Evolutionary conservation across 139 green algal genomes (phyloP).

Genomic region (Prasinococcaceae sp.): DNA sequence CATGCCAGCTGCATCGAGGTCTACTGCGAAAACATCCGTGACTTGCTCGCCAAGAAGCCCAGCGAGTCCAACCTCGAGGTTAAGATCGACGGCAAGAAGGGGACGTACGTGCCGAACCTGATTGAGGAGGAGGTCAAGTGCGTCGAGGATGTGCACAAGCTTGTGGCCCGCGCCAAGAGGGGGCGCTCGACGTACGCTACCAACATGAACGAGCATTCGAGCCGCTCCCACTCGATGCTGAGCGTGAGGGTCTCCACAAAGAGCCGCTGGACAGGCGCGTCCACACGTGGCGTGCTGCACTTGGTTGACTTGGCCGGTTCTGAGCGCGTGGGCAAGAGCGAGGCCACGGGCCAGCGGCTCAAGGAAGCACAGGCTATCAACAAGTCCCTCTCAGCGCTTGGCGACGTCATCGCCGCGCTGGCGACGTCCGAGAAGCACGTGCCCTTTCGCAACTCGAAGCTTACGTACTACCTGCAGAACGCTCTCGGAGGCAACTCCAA

Average conservation of each 20-base stretch:
- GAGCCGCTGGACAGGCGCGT: slow-evolving; percentile 5
- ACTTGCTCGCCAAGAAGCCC: slow-evolving; percentile 26
- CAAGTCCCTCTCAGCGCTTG: slow-evolving; percentile 56
- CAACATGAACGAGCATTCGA: slow-evolving; percentile 26
- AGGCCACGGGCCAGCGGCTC: slow-evolving; percentile 61
- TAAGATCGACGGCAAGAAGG: neutral
- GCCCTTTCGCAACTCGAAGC: slow-evolving; percentile 88
- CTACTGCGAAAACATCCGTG: slow-evolving; percentile 33
- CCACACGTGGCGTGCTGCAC: slow-evolving; percentile 44
- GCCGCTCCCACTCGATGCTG: slow-evolving; percentile 29
- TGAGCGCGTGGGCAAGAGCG: slow-evolving; percentile 53
- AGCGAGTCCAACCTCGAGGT: neutral
- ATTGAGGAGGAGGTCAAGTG: slow-evolving; percentile 7
- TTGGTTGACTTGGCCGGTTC: slow-evolving; percentile 87
- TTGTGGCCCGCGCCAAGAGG: slow-evolving; percentile 11
- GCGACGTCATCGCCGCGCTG: slow-evolving; percentile 47
- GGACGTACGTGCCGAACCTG: slow-evolving; percentile 13
- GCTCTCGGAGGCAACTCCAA: slow-evolving; percentile 27
- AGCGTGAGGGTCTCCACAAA: slow-evolving; percentile 12
- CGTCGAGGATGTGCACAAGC: slow-evolving; percentile 31
- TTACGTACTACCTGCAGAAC: slow-evolving; percentile 62
- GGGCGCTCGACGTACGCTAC: slow-evolving; percentile 10
- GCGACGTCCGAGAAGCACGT: slow-evolving; percentile 43
- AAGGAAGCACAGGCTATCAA: slow-evolving; percentile 79
- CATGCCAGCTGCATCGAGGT: slow-evolving; percentile 23